Base-by-base conservation (phyloP, 345 rosid species). In the Rhodamnia argentea region DNA sequence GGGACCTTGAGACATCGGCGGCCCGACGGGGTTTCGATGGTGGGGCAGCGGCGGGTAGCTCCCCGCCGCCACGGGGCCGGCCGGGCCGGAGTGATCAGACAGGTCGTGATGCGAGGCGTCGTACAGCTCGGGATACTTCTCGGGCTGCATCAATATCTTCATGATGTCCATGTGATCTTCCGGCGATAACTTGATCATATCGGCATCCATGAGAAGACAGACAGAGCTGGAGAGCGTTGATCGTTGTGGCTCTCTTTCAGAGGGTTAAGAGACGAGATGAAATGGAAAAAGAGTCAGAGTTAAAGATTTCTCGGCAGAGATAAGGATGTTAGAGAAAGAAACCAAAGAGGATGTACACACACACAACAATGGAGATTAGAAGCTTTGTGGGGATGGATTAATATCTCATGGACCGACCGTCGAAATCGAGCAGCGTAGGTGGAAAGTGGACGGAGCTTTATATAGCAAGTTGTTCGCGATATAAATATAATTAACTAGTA, bases 321-420 rank as follows among this genome's bases (percentile, higher is more conserved):
- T 37, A 27, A 85, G 54, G 56, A 78, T 82, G 55, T 9, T 42
- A 47, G 58, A 51, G 60, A 37, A 24, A 86, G 58, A 82, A 37
- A 82, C 24, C 84, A 10, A 82, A 55, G 22, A n/a, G 54, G 58
- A 52, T 15, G 83, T 13, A 82, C 29, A 29, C 52, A 18, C 44
- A 47, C 2, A 47, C 51, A 47, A 55, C 81, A n/a, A 53, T 50
- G 57, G 56, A 53, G 57, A 42, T 13, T n/a, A 14, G 29, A 82
- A 42, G 37, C 37, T n/a, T 15, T 2, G 53, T 82, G 54, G 40
- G 53, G 53, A 82, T 15, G 84, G 40, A 50, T 50, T 82, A 57
- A 57, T 84, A 82, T 85, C 86, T 90, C 86, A 85, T 82, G 86
- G 87, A 88, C 90, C 90, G 81, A 88, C 88, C 90, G 84, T 87